Percentiles rank a stretch among this genome's conserved stretches.
Evolutionary conservation across 345 rosid genomes (phyloP).

Genomic region (Salix exigua): DNA sequence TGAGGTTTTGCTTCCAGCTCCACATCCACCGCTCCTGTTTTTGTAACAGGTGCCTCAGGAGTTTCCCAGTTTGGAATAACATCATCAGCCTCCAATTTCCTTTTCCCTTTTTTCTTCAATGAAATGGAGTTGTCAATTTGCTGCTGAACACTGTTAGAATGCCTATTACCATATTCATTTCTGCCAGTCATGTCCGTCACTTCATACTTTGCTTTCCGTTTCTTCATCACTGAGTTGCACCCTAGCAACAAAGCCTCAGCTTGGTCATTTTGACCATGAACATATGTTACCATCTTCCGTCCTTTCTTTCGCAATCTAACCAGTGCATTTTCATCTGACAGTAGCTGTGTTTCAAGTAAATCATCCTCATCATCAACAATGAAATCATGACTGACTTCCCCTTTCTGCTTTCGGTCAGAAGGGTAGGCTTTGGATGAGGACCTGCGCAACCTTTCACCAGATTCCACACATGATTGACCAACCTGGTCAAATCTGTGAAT

Average conservation of each 20-base stretch:
- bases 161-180: conserved; percentile 41
- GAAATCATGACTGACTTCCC: conserved; percentile 30
- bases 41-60: conserved; percentile 45
- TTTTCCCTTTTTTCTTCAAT: conserved; percentile 65
- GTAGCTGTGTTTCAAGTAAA: conserved; percentile 31
- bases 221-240: conserved; percentile 54
- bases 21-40: conserved; percentile 41
- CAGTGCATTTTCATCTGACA: conserved; percentile 37
- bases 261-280: conserved; percentile 45
- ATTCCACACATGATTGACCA: conserved; percentile 49
- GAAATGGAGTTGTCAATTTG: conserved; percentile 43
- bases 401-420: conserved; percentile 52
- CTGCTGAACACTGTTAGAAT: conserved; percentile 24
- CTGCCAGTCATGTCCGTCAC: conserved; percentile 38
- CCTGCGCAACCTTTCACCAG: conserved; percentile 38
- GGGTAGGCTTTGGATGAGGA: conserved; percentile 42
- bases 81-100: conserved; percentile 53
- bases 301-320: conserved; percentile 50
- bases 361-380: conserved; percentile 52
- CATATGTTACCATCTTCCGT: conserved; percentile 38
- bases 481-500: conserved; percentile 38
- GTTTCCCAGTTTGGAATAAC: conserved; percentile 48
- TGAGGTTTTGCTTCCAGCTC: conserved; percentile 71
- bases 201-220: conserved; percentile 62
- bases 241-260: conserved; percentile 48